Evolutionary conservation across 768 basidiomycete genomes (phyloP), one percentile per base, ranked within the genome.

Genomic region (Suillus ampliporus): DNA sequence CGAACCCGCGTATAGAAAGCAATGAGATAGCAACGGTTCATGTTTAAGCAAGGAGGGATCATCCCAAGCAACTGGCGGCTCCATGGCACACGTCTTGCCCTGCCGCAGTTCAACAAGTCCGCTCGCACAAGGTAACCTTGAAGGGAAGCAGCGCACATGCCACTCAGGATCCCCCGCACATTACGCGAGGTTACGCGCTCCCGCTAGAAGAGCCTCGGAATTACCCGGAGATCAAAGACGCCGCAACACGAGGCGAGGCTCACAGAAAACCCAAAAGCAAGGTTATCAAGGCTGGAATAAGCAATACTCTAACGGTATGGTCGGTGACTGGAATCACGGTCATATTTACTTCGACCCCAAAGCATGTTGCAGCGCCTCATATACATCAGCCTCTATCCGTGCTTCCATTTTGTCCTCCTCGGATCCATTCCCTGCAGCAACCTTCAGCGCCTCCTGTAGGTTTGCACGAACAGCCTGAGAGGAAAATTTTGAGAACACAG

Each of bases 381-480:
- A 98, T 61, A 99, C 96, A 73, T 97, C 95, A 40, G 92, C 91
- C 80, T 99, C 97, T 74, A 98, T 87, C 68, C 88, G 86, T 37
- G 96, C 97, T 80, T 96, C 95, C 64, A 89, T 80, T 83, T 95
- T 99, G 77, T 95, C 95, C 69, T 90, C 89, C 77, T 98, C 97
- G 50, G 94, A 89, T 35, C 95, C 96, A 72, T 83, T 91, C 47
- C 95, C 94, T 46, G 82, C 76, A 2, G 88, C 85, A 37, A 94
- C 92, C 74, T 86, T 88, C 76, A 91, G 82, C 28, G 95, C 96
- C 71, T 99, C 95, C 68, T 90, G 87, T 35, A 99, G 85, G 75
- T 94, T 94, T 35, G 90, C 78, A 67, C 95, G 93, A 70, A 99
- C 85, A 69, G 94, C 92, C 97, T 99, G 72, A 57, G 61, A 54